phyloP scores from a whole-genome alignment of 352 stramenopile species.

The Pythium coloratum region DNA sequence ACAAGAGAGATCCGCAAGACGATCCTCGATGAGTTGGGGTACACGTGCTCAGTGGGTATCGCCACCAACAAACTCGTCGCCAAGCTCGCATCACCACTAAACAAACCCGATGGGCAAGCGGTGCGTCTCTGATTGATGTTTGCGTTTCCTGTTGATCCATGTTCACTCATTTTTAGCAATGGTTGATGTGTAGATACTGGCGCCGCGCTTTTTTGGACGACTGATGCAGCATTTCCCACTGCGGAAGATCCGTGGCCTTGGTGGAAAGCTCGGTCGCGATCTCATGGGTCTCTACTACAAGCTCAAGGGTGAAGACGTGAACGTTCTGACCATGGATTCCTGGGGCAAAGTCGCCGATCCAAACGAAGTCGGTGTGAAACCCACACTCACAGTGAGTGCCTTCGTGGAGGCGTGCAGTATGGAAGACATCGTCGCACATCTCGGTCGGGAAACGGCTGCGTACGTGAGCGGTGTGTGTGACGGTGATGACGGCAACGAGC shows the following conservation, averaged over 20 bases:
- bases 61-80: constrained; percentile 78
- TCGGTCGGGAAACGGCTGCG: constrained; percentile 62
- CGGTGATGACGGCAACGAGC: constrained; percentile 67
- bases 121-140: constrained; percentile 22
- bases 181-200: constrained; percentile 40
- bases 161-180: too few species aligned
- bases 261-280: constrained; percentile 75
- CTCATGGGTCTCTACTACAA: constrained; percentile 62
- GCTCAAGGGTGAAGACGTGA: constrained; percentile 30
- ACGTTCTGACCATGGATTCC: constrained; percentile 19
- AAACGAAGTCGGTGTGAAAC: constrained; percentile 23
- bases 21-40: constrained; percentile 66
- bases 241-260: constrained; percentile 71
- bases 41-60: constrained; percentile 78
- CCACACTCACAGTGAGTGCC: constrained; percentile 37
- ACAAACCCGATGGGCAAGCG: constrained; percentile 82
- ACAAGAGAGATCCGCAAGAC: constrained; percentile 69
- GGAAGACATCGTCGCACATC: constrained; percentile 44
- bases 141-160: too few species aligned
- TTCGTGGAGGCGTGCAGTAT: constrained; percentile 61
- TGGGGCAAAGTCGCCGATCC: constrained; percentile 26
- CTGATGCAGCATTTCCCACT: constrained; percentile 77
- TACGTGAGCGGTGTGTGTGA: constrained; percentile 61
- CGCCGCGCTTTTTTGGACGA: constrained; percentile 53
- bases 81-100: constrained; percentile 76